A percentile compares a stretch with the other conserved stretches of the same genome.
Conservation (phyloP, 1,284 basidiomycete species). For the Mycosarcoma mackinlayi region DNA sequence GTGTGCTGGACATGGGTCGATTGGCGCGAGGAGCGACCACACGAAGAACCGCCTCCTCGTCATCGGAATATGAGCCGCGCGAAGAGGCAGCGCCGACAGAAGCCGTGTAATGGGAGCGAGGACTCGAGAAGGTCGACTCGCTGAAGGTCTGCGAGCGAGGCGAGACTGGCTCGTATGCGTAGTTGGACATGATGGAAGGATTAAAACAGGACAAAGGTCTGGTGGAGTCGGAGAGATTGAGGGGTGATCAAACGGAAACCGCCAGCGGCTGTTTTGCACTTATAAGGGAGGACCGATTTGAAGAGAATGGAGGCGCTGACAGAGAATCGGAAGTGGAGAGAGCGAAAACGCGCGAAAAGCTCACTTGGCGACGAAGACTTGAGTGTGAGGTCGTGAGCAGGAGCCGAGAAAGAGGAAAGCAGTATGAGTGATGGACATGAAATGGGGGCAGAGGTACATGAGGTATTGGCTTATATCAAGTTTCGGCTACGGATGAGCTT, state of each 20-base stretch:
- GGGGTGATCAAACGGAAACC: slow-evolving; percentile 3
- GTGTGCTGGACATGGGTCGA: slow-evolving; percentile 11
- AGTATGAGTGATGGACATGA: neutral
- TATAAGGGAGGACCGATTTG: slow-evolving; percentile 9
- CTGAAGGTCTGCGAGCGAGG: slow-evolving; percentile 34
- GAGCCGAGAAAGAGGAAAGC: neutral
- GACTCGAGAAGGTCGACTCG: slow-evolving; percentile 35
- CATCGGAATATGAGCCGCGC: slow-evolving; percentile 29
- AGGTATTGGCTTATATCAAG: slow-evolving; percentile 27
- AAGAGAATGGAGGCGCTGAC: too few species aligned
- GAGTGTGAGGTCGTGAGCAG: neutral
- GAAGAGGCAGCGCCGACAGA: slow-evolving; percentile 30
- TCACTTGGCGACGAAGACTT: too few species aligned
- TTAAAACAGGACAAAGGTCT: neutral
- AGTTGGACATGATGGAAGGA: slow-evolving; percentile 27
- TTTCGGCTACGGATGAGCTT: slow-evolving; percentile 9
- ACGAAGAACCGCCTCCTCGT: slow-evolving; percentile 19
- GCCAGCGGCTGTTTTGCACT: slow-evolving; percentile 16
- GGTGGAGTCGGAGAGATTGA: neutral
- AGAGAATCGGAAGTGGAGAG: too few species aligned
- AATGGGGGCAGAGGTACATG: neutral
- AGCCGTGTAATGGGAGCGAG: slow-evolving; percentile 28
- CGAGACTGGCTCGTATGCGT: slow-evolving; percentile 35
- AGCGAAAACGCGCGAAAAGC: too few species aligned
- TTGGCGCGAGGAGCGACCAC: slow-evolving; percentile 20